These are phyloP conservation scores for Escallonia herrerae DNA, from an alignment of 129 eudicot species.

Conservation along the genomic window DNA sequence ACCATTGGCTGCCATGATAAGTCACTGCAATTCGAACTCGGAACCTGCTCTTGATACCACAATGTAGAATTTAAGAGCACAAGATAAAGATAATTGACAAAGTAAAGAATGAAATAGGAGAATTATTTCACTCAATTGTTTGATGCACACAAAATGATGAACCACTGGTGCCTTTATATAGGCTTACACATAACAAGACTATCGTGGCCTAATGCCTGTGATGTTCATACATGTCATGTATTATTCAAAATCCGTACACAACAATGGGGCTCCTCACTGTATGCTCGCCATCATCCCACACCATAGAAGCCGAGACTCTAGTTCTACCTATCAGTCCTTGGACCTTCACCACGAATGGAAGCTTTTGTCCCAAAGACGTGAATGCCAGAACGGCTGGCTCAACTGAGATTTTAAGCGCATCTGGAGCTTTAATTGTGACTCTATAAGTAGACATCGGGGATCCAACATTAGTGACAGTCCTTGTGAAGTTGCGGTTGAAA, in stretches of 20 bases:
- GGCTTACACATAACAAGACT: no score
- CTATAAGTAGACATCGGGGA: constrained; percentile 12
- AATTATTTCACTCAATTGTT: no score
- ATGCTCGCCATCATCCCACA: constrained; percentile 24
- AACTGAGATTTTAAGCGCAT: constrained; percentile 13
- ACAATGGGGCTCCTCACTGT: constrained; percentile 26
- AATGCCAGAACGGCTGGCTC: constrained; percentile 10
- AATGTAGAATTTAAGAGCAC: no score
- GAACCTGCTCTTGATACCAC: no score
- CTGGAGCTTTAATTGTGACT: background rate
- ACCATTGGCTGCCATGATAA: no score
- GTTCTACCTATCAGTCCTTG: constrained; percentile 4
- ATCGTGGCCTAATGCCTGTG: no score
- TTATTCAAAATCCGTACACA: background rate
- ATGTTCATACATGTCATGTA: no score
- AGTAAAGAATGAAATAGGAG: no score
- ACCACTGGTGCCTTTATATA: no score
- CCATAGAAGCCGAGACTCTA: constrained; percentile 12
- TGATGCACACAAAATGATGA: no score
- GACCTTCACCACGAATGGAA: constrained; percentile 15
- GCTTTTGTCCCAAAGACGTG: constrained; percentile 11
- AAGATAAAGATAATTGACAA: no score
- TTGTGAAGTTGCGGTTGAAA: background rate
- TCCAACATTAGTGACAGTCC: constrained; percentile 31
- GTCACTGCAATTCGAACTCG: no score